Conservation (phyloP, 2,329 filamentous ascomycete genomes). For the Teratosphaeria zuluensis region DNA sequence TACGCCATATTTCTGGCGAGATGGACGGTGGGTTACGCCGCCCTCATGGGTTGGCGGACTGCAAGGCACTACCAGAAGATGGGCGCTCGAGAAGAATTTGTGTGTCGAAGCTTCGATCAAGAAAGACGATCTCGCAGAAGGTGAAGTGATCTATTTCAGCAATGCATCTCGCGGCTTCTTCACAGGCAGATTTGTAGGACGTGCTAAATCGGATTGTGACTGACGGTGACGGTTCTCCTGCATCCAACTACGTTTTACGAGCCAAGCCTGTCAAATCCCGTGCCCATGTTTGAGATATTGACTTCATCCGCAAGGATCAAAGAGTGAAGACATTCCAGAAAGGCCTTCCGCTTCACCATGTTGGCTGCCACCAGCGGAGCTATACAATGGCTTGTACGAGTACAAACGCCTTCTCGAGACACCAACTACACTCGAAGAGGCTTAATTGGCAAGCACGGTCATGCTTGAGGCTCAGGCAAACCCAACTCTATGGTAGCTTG, state of each 20-base stretch:
- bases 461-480: not conserved
- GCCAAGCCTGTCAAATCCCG: too few species aligned
- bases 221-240: not conserved
- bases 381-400: not conserved
- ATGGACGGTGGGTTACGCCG: slow-evolving; percentile 71
- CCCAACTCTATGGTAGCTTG: not conserved
- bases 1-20: slow-evolving; percentile 70
- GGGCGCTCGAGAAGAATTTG: slow-evolving; percentile 62
- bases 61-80: slow-evolving; percentile 70
- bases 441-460: not conserved
- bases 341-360: not conserved
- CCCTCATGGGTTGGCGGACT: slow-evolving; percentile 62
- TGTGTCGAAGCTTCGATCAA: slow-evolving; percentile 56
- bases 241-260: too few species aligned
- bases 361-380: not conserved
- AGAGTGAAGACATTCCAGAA: not conserved
- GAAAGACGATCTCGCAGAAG: slow-evolving; percentile 52
- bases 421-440: not conserved
- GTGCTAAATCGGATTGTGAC: not conserved
- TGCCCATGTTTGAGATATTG: too few species aligned
- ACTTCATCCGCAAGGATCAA: not conserved
- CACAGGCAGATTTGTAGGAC: not conserved
- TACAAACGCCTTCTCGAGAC: not conserved
- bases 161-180: slow-evolving; percentile 75
- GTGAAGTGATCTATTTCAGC: slow-evolving; percentile 78